Evolutionary conservation across 2,329 filamentous ascomycete species (phyloP).

Genomic region (Exophiala lecanii-corni): DNA sequence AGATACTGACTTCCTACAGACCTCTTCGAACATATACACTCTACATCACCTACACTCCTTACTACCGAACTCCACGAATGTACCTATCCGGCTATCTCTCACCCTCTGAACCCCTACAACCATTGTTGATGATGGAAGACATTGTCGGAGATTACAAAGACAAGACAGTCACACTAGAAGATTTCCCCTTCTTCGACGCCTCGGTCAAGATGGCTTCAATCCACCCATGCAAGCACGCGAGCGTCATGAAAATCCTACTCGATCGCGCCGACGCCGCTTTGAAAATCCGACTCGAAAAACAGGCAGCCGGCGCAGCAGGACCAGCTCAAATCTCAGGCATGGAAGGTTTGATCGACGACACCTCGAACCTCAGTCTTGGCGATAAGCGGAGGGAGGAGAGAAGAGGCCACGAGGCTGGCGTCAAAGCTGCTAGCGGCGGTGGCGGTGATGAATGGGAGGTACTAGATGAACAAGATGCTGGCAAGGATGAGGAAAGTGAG

Average conservation of each 20-base stretch:
- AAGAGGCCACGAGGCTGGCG: constrained; percentile 37
- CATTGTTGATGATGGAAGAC: constrained; percentile 89
- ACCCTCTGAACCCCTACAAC: constrained; percentile 73
- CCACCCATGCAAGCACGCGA: constrained; percentile 94
- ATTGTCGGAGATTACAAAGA: constrained; percentile 96
- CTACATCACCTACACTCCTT: constrained; percentile 96
- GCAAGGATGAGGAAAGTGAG: constrained; percentile 43
- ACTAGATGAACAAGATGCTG: constrained; percentile 46
- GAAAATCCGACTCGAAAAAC: constrained; percentile 79
- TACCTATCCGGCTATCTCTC: constrained; percentile 88
- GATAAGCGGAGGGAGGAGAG: constrained; percentile 28
- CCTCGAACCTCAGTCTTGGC: constrained; percentile 49
- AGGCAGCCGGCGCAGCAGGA: constrained; percentile 56
- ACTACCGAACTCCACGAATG: constrained; percentile 91
- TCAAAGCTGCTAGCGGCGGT: constrained; percentile 35
- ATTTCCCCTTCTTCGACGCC: constrained; percentile 91
- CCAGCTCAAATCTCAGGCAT: constrained; percentile 56
- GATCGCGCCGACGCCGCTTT: constrained; percentile 92
- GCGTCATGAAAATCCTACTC: constrained; percentile 95
- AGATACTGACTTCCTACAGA: constrained; percentile 42
- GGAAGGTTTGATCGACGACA: constrained; percentile 81
- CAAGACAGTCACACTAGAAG: constrained; percentile 96
- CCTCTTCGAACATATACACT: constrained; percentile 90
- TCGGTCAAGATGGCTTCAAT: constrained; percentile 94
- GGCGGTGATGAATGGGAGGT: constrained; percentile 62